Conservation (phyloP, 2,329 filamentous ascomycete species). For the Coniochaeta sp. region DNA sequence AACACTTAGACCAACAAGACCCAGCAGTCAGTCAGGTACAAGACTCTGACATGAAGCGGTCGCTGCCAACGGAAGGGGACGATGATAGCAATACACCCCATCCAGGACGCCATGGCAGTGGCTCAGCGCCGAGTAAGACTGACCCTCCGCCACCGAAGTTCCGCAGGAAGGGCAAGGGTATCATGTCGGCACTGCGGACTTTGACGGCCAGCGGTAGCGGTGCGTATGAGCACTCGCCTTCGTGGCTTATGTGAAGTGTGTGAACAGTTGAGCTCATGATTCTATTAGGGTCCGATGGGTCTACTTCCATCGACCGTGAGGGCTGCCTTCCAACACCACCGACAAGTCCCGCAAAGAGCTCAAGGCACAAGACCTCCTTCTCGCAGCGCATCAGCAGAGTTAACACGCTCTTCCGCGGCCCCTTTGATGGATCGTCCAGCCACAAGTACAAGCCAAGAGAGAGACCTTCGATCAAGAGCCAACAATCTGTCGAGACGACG, state of each 20-base stretch:
- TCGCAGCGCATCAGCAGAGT: not conserved
- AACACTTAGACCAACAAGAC: not conserved
- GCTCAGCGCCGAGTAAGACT: slow-evolving; percentile 8
- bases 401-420: slow-evolving; percentile 1
- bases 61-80: not conserved
- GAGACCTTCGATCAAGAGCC: not conserved
- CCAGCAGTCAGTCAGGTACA: not conserved
- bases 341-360: not conserved
- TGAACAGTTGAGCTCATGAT: not conserved
- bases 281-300: slow-evolving; percentile 3
- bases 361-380: not conserved
- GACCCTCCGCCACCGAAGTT: slow-evolving; percentile 24
- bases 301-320: not conserved
- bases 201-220: slow-evolving; percentile 28
- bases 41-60: not conserved
- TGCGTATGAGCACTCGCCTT: not conserved
- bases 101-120: not conserved
- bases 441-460: not conserved
- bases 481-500: not conserved
- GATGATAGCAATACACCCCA: not conserved
- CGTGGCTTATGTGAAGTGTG: no score
- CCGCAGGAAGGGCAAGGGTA: slow-evolving; percentile 29
- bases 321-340: not conserved
- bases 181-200: slow-evolving; percentile 33
- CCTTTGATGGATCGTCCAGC: not conserved